Conservation (phyloP, 371 early-diverging fungal genomes). For the Mucor indicus region DNA sequence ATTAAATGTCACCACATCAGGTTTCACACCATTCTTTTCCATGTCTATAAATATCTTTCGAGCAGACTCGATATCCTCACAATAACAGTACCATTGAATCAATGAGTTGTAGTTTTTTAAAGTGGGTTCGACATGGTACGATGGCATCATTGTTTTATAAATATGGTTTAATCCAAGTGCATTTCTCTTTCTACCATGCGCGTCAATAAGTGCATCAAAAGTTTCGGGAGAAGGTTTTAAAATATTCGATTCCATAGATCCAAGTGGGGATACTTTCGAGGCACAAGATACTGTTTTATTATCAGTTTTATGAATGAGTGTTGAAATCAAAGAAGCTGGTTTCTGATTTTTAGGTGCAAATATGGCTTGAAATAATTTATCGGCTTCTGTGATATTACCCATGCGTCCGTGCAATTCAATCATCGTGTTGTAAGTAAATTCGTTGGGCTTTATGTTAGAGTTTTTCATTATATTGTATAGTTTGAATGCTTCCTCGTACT, state of each 20-base stretch:
- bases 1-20: conserved; percentile 38
- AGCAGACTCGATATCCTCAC: conserved; percentile 29
- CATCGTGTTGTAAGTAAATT: conserved; percentile 33
- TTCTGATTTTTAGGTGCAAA: too few relatives aligned
- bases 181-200: conserved; percentile 39
- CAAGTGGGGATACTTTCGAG: too few relatives aligned
- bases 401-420: conserved; percentile 39
- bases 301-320: too few relatives aligned
- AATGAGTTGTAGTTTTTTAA: conserved; percentile 30
- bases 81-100: conserved; percentile 39
- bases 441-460: conserved; percentile 22
- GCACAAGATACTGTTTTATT: too few relatives aligned
- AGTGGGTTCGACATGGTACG: conserved; percentile 18
- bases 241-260: too few relatives aligned
- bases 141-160: conserved; percentile 36
- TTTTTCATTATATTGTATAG: conserved; percentile 23
- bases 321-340: too few relatives aligned
- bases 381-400: conserved; percentile 30
- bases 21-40: conserved; percentile 31
- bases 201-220: conserved; percentile 39
- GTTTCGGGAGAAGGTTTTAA: conserved; percentile 26
- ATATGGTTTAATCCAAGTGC: conserved; percentile 24
- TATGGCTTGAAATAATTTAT: conserved; percentile 24
- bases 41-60: conserved; percentile 36
- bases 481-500: conserved; percentile 24